Evolutionary conservation across 2,329 filamentous ascomycete species (phyloP), one percentile per base, ranked within the genome.

Genomic region (Aspergillus amoenus): DNA sequence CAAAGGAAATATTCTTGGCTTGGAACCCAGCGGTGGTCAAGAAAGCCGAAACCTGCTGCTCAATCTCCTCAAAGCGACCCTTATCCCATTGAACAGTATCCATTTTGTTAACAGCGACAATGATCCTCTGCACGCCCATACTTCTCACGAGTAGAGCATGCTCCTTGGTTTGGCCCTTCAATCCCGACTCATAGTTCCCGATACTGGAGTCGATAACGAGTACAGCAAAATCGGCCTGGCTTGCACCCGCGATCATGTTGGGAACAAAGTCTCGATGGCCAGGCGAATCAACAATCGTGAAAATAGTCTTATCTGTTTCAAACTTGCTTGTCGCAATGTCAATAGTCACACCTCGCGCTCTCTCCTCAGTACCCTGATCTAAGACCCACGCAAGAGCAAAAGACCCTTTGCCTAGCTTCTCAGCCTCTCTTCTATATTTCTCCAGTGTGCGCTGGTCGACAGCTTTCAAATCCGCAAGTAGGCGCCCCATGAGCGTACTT

Each of bases 221-320:
- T 0, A 99, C 89, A 0, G 93, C 94, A 73, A 97, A 94, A 72
- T 99, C 94, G 9, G 94, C 95, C 75, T 97, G 93, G 58, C 90
- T 94, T 3, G 93, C 92, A 13, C 94, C 94, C 2, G 93, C 93
- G 71, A 99, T 97, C 94, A 99, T 99, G 73, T 97, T 99, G 0
- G 94, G 94, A 18, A 99, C 92, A 70, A 97, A 99, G 71, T 99
- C 94, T 59, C 88, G 85, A 74, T 99, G 94, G 0, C 94, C 94
- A 0, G 94, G 94, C 0, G 94, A 93, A 71, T 99, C 94, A 4
- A 99, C 82, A 45, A 99, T 96, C 1, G 94, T 97, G 69, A 97
- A 97, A 11, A 83, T 84, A 0, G 91, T 94, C 51, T 83, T 88
- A 1, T 90, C 87, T 0, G 95, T 99, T 70, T 95, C 90, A 69